Percentiles rank a stretch among this genome's conserved stretches.
phyloP scores from a whole-genome alignment of 495 filamentous ascomycete species.

The Talaromyces stipitatus region DNA sequence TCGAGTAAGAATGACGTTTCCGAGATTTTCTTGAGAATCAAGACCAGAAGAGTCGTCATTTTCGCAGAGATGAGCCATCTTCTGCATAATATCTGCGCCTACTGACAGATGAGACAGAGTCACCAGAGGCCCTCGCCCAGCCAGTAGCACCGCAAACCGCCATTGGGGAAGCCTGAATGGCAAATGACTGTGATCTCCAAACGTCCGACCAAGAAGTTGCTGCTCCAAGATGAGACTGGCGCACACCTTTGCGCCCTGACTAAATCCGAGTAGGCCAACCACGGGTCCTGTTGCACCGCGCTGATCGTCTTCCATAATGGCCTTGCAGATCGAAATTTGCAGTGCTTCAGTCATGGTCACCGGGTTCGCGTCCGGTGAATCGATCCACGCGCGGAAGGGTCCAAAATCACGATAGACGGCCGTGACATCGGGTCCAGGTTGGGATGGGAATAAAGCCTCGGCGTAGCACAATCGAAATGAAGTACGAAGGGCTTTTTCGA shows the following conservation, averaged over 20 bases:
- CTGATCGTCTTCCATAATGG: slow-evolving; percentile 29
- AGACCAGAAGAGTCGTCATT: slow-evolving; percentile 33
- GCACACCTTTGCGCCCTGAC: slow-evolving; percentile 53
- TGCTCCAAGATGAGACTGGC: slow-evolving; percentile 39
- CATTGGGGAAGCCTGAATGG: not conserved
- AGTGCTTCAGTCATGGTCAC: slow-evolving; percentile 14
- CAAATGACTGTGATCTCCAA: not conserved
- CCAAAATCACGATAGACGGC: slow-evolving; percentile 45
- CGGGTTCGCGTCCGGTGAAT: slow-evolving; percentile 8
- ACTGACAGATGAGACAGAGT: slow-evolving; percentile 14
- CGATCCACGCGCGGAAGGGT: slow-evolving; percentile 53
- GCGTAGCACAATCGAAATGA: slow-evolving; percentile 53
- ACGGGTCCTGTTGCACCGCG: slow-evolving; percentile 41
- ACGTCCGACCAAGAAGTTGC: slow-evolving; percentile 51
- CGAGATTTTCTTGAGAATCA: not conserved
- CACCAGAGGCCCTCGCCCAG: slow-evolving; percentile 49
- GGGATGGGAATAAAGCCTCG: slow-evolving; percentile 46
- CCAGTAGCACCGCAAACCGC: slow-evolving; percentile 42
- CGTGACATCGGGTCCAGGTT: slow-evolving; percentile 40
- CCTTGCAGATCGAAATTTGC: not conserved
- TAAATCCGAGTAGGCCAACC: slow-evolving; percentile 49
- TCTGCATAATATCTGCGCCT: slow-evolving; percentile 12
- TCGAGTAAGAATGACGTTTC: slow-evolving; percentile 1
- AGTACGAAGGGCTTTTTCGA: slow-evolving; percentile 32
- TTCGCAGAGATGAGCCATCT: slow-evolving; percentile 26